Conservation (phyloP, 495 filamentous ascomycete species). For the Neurospora sp. region DNA sequence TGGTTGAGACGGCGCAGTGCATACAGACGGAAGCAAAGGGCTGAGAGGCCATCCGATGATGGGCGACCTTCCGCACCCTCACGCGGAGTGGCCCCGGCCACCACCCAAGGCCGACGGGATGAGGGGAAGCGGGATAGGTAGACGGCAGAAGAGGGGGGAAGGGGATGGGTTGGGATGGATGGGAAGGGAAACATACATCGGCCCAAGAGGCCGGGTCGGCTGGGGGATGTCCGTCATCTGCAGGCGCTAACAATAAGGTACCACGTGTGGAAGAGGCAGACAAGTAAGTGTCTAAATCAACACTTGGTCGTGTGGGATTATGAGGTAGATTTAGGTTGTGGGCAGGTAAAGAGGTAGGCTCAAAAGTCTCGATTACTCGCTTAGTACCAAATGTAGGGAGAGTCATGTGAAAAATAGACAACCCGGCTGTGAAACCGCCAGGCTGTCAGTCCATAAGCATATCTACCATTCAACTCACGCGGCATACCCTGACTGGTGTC, state of each 20-base stretch:
- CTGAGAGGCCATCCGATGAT: not conserved
- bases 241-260: not conserved
- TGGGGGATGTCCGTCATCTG: not conserved
- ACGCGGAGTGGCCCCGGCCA: not conserved
- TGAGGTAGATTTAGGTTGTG: not conserved
- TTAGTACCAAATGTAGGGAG: not conserved
- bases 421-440: not conserved
- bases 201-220: conserved; percentile 9
- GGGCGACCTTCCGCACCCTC: not conserved
- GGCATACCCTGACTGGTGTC: not conserved
- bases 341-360: not conserved
- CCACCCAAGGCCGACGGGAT: not conserved
- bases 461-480: not conserved
- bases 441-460: not conserved
- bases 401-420: not conserved
- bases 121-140: not conserved
- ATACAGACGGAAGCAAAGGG: not conserved
- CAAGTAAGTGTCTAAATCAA: not conserved
- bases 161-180: not conserved
- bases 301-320: not conserved
- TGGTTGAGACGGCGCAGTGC: not conserved
- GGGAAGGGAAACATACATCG: conserved; percentile 2
- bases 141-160: not conserved
- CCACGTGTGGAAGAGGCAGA: not conserved
- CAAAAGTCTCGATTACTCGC: not conserved